A percentile compares a stretch with the other conserved stretches of the same genome.
Evolutionary conservation across 805 yeast genomes (phyloP).

Genomic region (Candida pini): DNA sequence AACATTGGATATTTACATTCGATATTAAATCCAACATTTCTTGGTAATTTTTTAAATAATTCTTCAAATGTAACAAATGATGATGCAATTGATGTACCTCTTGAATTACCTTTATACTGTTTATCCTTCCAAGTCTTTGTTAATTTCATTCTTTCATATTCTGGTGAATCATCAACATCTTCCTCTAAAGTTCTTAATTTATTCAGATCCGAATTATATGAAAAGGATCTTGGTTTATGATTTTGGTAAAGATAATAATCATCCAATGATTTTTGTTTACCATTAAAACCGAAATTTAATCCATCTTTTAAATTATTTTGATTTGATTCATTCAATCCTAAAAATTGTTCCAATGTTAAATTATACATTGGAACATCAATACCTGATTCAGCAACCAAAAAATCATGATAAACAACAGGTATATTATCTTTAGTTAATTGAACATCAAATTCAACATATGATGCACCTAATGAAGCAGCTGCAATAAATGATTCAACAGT

Average conservation of each 20-base stretch:
- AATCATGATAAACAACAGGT: conserved; percentile 94
- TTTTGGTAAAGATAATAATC: conserved; percentile 26
- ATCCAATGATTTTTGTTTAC: conserved; percentile 21
- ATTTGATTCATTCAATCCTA: conserved; percentile 44
- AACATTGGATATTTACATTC: conserved; percentile 95
- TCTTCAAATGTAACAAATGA: conserved; percentile 86
- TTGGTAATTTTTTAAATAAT: conserved; percentile 74
- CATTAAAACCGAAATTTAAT: neutral
- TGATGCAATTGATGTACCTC: conserved; percentile 88
- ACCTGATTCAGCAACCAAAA: conserved; percentile 90
- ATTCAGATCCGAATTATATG: conserved; percentile 13
- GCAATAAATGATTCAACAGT: conserved; percentile 93
- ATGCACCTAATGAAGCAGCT: conserved; percentile 93
- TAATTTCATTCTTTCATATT: conserved; percentile 64
- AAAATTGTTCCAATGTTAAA: conserved; percentile 82
- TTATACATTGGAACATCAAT: conserved; percentile 95
- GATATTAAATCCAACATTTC: conserved; percentile 84
- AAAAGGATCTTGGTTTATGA: conserved; percentile 33
- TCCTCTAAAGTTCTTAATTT: neutral
- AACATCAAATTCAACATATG: conserved; percentile 95
- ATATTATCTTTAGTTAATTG: conserved; percentile 86
- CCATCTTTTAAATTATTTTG: conserved; percentile 9
- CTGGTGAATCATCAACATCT: conserved; percentile 14
- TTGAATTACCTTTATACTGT: conserved; percentile 86
- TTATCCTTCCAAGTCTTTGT: conserved; percentile 86